phyloP scores from a whole-genome alignment of 2,329 filamentous ascomycete genomes.

The Microsporum ferrugineum region DNA sequence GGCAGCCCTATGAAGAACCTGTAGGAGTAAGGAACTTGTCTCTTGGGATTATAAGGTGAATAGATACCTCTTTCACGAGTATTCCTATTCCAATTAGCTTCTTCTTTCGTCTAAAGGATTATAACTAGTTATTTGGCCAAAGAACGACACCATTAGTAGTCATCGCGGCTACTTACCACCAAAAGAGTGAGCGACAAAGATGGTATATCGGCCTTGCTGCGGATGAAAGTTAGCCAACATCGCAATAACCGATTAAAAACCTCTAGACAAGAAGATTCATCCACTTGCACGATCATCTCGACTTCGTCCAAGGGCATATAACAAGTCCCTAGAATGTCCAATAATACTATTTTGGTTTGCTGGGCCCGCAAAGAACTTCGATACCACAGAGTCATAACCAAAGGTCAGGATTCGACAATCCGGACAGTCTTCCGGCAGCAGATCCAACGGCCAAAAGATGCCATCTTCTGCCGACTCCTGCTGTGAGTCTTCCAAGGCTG shows the following conservation, averaged over 20 bases:
- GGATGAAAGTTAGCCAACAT: not conserved
- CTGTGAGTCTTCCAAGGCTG: not conserved
- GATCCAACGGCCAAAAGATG: slow-evolving; percentile 6
- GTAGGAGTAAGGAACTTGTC: not conserved
- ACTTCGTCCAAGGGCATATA: not conserved
- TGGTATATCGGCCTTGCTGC: not conserved
- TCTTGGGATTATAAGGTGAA: not conserved
- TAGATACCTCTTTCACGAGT: not conserved
- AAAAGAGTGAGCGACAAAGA: not conserved
- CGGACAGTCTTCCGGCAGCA: slow-evolving; percentile 11
- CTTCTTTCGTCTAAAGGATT: too few relatives aligned
- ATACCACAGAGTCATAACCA: slow-evolving; percentile 15
- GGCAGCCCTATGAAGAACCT: not conserved
- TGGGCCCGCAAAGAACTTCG: not conserved
- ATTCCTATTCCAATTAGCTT: not conserved
- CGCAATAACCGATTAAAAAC: not conserved
- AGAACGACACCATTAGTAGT: too few relatives aligned
- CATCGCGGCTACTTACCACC: not conserved
- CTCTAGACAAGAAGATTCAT: not conserved
- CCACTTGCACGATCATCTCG: not conserved
- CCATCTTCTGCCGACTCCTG: not conserved
- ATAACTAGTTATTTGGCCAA: too few relatives aligned
- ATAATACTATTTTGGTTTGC: not conserved
- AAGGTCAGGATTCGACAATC: slow-evolving; percentile 13
- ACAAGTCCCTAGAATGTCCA: not conserved